Conservation (phyloP, 1,139 yeast genomes). For the Kodamaea ohmeri region DNA sequence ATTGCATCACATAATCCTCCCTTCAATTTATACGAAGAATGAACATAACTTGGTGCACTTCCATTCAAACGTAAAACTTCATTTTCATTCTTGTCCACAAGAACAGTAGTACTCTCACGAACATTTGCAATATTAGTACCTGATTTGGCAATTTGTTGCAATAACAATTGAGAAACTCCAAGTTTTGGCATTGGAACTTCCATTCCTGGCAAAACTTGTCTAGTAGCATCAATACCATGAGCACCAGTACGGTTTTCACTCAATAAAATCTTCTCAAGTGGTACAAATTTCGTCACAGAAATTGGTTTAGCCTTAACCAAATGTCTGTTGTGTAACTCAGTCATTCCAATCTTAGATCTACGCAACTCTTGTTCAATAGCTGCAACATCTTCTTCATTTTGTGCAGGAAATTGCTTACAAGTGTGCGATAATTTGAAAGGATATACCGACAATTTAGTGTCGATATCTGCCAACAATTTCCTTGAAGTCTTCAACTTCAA, state of each 20-base stretch:
- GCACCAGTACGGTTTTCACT: slow-evolving; percentile 63
- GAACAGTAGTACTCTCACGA: slow-evolving; percentile 73
- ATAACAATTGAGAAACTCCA: slow-evolving; percentile 63
- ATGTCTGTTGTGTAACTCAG: slow-evolving; percentile 79
- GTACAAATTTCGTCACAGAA: slow-evolving; percentile 66
- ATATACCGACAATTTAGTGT: slow-evolving; percentile 74
- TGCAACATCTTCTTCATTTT: slow-evolving; percentile 32
- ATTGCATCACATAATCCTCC: slow-evolving; percentile 49
- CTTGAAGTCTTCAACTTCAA: slow-evolving; percentile 76
- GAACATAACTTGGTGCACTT: slow-evolving; percentile 87
- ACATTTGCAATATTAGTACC: slow-evolving; percentile 57
- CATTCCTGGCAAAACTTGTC: slow-evolving; percentile 68
- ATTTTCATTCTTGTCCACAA: slow-evolving; percentile 26
- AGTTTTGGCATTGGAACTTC: slow-evolving; percentile 71
- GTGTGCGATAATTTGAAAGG: slow-evolving; percentile 83
- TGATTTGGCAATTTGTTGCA: slow-evolving; percentile 58
- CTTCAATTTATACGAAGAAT: slow-evolving; percentile 61
- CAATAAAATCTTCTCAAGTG: slow-evolving; percentile 61
- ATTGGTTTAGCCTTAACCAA: slow-evolving; percentile 75
- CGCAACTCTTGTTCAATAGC: slow-evolving; percentile 35
- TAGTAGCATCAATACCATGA: slow-evolving; percentile 61
- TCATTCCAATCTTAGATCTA: slow-evolving; percentile 69
- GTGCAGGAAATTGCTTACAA: slow-evolving; percentile 57
- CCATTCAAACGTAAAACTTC: slow-evolving; percentile 81
- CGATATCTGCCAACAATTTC: slow-evolving; percentile 65